Conservation (phyloP, 2,329 filamentous ascomycete genomes). For the Biscogniauxia marginata region DNA sequence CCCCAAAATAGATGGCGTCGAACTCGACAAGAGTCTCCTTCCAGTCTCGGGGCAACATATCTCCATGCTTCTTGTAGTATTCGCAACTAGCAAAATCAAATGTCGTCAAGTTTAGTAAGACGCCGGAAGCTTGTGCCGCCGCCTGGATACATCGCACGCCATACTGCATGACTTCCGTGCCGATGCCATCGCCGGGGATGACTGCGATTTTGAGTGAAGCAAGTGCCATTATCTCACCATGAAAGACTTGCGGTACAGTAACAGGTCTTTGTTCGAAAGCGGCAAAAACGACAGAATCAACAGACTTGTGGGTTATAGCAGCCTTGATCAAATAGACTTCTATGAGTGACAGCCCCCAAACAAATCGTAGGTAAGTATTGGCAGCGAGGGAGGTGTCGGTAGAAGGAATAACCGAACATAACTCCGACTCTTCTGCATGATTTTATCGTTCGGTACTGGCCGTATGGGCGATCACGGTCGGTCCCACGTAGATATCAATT, state of each 20-base stretch:
- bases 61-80: constrained; percentile 49
- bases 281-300: background rate
- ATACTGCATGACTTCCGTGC: constrained; percentile 64
- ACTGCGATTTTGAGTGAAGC: constrained; percentile 49
- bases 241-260: background rate
- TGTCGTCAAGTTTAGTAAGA: constrained; percentile 57
- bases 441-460: too few species aligned
- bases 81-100: constrained; percentile 67
- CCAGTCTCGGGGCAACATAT: constrained; percentile 44
- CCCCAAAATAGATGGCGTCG: constrained; percentile 67
- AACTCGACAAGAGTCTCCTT: constrained; percentile 55
- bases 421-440: background rate
- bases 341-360: background rate
- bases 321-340: background rate
- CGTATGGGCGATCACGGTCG: too few species aligned
- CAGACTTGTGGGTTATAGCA: background rate
- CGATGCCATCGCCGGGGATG: constrained; percentile 69
- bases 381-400: background rate
- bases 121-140: constrained; percentile 44
- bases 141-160: constrained; percentile 60
- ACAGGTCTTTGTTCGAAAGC: background rate
- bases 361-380: background rate
- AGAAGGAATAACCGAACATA: background rate
- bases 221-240: constrained; percentile 1
- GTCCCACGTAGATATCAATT: too few species aligned